Evolutionary conservation across 352 stramenopile genomes (phyloP).

Genomic region (Globisporangium cederbergense): DNA sequence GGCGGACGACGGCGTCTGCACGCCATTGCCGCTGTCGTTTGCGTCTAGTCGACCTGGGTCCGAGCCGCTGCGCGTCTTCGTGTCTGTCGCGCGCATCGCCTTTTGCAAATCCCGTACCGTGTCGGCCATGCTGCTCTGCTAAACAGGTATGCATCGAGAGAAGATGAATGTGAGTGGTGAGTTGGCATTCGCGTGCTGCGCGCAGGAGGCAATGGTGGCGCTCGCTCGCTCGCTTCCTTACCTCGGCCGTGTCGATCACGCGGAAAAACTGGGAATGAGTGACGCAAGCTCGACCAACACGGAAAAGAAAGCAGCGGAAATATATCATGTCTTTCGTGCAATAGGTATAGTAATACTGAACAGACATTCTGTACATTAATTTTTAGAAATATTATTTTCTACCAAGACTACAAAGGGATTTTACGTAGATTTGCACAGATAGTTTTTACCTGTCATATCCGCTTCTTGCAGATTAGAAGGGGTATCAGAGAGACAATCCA

Average conservation of each 20-base stretch:
- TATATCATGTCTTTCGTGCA: not conserved
- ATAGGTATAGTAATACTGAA: not conserved
- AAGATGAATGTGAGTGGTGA: not conserved
- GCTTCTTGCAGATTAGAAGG: not conserved
- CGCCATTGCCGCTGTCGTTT: not conserved
- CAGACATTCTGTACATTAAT: too few species aligned
- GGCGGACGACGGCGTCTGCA: conserved; percentile 22
- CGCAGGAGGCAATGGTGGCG: not conserved
- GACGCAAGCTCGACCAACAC: conserved; percentile 3
- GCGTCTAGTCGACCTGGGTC: conserved; percentile 34
- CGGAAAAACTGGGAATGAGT: conserved; percentile 14
- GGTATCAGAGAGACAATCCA: not conserved
- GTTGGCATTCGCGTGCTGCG: too few species aligned
- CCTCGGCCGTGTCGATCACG: not conserved
- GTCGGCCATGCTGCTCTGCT: conserved; percentile 35
- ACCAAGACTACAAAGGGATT: too few species aligned
- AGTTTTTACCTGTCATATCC: not conserved
- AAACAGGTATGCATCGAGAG: not conserved
- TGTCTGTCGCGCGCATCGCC: conserved; percentile 25
- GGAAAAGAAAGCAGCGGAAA: conserved; percentile 3
- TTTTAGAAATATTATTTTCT: too few species aligned
- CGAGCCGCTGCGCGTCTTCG: conserved; percentile 41
- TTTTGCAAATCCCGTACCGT: conserved; percentile 50
- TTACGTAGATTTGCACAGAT: too few species aligned
- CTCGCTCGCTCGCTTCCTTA: not conserved